Percentiles rank a stretch among this genome's conserved stretches.
Conservation (phyloP, 208 protist species). For the Leishmania arabica region DNA sequence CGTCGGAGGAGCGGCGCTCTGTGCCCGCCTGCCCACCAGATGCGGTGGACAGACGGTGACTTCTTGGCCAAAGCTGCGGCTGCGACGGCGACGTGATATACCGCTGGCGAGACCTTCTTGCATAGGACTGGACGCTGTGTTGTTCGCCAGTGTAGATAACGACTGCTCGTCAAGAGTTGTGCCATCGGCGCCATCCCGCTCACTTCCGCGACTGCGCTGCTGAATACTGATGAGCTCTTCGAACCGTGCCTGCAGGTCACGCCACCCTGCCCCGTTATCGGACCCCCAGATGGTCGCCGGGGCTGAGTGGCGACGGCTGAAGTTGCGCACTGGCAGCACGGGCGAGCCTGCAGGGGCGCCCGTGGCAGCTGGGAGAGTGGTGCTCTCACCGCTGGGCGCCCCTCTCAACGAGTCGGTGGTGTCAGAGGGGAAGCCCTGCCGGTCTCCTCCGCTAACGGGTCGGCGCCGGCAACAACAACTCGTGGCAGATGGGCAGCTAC, state of each 20-base stretch:
- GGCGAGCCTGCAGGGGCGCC: background rate
- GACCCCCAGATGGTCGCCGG: background rate
- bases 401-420: background rate
- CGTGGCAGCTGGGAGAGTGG: background rate
- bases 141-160: background rate
- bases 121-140: background rate
- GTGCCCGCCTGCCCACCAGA: background rate
- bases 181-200: background rate
- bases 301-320: slow-evolving; percentile 18
- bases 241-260: slow-evolving; percentile 17
- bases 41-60: background rate
- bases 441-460: background rate
- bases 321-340: background rate
- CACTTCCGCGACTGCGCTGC: slow-evolving; percentile 12
- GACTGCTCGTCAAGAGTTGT: background rate
- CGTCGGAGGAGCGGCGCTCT: background rate
- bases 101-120: background rate
- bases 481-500: background rate
- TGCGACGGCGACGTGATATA: slow-evolving; percentile 2
- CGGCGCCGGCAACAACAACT: background rate
- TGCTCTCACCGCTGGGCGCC: background rate
- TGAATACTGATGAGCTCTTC: slow-evolving; percentile 29
- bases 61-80: background rate
- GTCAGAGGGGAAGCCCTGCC: background rate
- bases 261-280: slow-evolving; percentile 14